phyloP scores from a whole-genome alignment of 2,329 filamentous ascomycete genomes.

The Elsinoe batatas region DNA sequence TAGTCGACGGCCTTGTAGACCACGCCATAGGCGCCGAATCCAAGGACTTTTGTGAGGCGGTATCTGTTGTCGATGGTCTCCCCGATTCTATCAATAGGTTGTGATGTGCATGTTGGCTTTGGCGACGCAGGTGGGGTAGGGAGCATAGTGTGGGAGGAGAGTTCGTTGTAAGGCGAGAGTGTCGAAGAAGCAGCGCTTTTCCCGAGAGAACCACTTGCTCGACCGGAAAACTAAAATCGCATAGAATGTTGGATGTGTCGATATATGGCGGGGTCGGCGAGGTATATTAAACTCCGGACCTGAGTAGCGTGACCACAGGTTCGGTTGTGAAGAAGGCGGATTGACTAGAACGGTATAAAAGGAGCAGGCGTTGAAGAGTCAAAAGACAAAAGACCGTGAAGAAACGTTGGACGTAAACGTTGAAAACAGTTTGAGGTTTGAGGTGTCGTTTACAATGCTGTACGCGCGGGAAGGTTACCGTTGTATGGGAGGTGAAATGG shows the following conservation, averaged over 20 bases:
- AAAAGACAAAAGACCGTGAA: slow-evolving; percentile 14
- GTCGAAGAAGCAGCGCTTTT: slow-evolving; percentile 11
- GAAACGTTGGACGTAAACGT: slow-evolving; percentile 8
- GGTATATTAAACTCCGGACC: slow-evolving; percentile 13
- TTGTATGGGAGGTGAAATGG: slow-evolving; percentile 9
- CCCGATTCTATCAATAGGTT: slow-evolving; percentile 77
- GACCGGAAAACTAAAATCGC: slow-evolving; percentile 13
- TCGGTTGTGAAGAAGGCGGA: slow-evolving; percentile 7
- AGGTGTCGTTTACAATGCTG: slow-evolving; percentile 10
- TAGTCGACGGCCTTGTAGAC: slow-evolving; percentile 85
- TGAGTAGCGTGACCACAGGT: slow-evolving; percentile 2
- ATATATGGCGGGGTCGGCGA: slow-evolving; percentile 1
- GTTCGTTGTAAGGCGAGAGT: slow-evolving; percentile 27
- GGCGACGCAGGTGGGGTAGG: slow-evolving; percentile 43
- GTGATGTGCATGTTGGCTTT: slow-evolving; percentile 26
- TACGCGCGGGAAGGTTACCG: neutral
- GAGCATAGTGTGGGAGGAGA: slow-evolving; percentile 34
- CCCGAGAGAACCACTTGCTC: slow-evolving; percentile 12
- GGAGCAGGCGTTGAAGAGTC: slow-evolving; percentile 14
- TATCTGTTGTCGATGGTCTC: slow-evolving; percentile 72
- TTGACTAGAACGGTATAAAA: slow-evolving; percentile 13
- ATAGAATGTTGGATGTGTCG: slow-evolving; percentile 11
- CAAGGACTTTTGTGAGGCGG: slow-evolving; percentile 74
- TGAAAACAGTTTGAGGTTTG: slow-evolving; percentile 11
- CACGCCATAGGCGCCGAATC: slow-evolving; percentile 90